Base-by-base conservation (phyloP, 768 basidiomycete genomes). In the Rhizopogon vinicolor region DNA sequence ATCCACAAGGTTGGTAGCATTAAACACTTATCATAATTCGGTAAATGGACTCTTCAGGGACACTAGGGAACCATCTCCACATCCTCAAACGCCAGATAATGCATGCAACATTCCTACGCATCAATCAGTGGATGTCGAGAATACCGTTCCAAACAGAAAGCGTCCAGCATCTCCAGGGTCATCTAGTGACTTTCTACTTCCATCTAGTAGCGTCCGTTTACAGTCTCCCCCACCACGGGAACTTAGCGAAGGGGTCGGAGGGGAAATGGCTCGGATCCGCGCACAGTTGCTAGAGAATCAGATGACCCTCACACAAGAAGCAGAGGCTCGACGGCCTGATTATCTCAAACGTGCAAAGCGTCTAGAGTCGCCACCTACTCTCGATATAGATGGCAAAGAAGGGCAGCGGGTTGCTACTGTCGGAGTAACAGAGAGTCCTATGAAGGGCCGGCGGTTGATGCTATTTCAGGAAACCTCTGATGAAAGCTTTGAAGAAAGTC, bases 401-500 rank as follows among this genome's bases (percentile, higher is more conserved):
- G 46, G 61, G 58, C 19, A 51, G 39, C 43, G 59, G 62, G 44
- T 46, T 60, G 46, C 50, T 61, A 44, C 64, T 64, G 72, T 89
- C 31, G 87, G 87, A 14, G 83, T 91, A 28, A 79, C 78, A 60
- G 83, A 86, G 59, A 89, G 82, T 61, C 88, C 89, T 0, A 68
- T 75, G 53, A 90, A 86, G 70, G 90, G 90, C 1, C 75, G 89
- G 54, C 76, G 88, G 50, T 72, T 91, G 37, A 85, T 83, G 60
- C 68, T 92, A 41, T 91, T 91, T 67, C 88, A 89, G 66, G 87
- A 89, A 70, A 90, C 88, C 0, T 87, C 86, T 4, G 87, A 89
- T 44, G 87, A 89, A 69, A 91, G 88, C 63, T 91, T 91, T 61
- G 89, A 91, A 63, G 89, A 91, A 70, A 87, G 87, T 61, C 67